Conservation (phyloP, 2,329 filamentous ascomycete genomes). For the Cadophora sp. region DNA sequence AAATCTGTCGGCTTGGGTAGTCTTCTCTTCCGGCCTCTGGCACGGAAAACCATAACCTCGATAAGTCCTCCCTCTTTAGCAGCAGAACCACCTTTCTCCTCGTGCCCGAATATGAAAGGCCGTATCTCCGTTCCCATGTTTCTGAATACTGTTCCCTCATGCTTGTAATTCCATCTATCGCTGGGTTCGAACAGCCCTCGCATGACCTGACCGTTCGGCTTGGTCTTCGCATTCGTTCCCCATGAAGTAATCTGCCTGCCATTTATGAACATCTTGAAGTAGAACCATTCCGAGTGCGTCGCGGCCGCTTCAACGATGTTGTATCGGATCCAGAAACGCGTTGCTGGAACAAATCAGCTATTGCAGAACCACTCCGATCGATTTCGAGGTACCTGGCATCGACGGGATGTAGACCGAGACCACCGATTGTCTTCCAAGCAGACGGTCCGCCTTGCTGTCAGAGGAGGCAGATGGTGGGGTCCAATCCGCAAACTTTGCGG, state of each 20-base stretch:
- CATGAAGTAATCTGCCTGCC: conserved; percentile 59
- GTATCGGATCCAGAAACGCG: conserved; percentile 61
- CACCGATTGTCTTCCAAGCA: conserved; percentile 47
- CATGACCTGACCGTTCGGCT: conserved; percentile 50
- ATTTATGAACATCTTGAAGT: conserved; percentile 64
- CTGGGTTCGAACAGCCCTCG: conserved; percentile 58
- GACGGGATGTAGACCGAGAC: conserved; percentile 65
- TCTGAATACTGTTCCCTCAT: conserved; percentile 46
- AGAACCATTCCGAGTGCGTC: conserved; percentile 51
- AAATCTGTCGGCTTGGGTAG: conserved; percentile 53
- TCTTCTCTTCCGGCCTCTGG: conserved; percentile 54
- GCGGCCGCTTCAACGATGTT: conserved; percentile 45
- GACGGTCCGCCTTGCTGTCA: conserved; percentile 42
- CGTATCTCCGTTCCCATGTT: conserved; percentile 55
- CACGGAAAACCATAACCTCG: conserved; percentile 60
- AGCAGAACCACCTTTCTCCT: conserved; percentile 43
- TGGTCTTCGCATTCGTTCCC: conserved; percentile 53
- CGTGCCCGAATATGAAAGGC: conserved; percentile 56
- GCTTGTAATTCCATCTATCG: conserved; percentile 50
- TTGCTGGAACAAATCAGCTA: conserved; percentile 47
- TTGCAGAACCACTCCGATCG: background rate
- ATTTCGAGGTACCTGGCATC: conserved; percentile 52
- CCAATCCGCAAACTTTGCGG: conserved; percentile 24
- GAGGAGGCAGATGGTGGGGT: conserved; percentile 29
- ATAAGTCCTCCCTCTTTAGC: conserved; percentile 63